Percentiles rank a stretch among this genome's conserved stretches.
phyloP scores from a whole-genome alignment of 2,329 filamentous ascomycete species.

The Cladophialophora psammophila region DNA sequence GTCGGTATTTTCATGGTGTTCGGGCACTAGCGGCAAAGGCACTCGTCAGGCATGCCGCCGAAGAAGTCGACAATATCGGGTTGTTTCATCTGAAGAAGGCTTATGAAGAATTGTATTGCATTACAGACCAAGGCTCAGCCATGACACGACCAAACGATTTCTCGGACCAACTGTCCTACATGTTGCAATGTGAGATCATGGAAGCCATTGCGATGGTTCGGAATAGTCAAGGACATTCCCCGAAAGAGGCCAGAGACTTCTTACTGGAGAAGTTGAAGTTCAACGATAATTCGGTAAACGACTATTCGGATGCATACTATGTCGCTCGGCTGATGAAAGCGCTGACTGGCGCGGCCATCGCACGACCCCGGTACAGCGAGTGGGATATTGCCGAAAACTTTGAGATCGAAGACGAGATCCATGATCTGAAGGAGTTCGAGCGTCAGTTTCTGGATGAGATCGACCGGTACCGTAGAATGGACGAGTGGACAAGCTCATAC shows the following conservation, averaged over 20 bases:
- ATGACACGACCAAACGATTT: constrained; percentile 93
- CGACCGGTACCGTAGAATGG: constrained; percentile 68
- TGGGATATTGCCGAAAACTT: constrained; percentile 53
- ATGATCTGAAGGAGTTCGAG: constrained; percentile 63
- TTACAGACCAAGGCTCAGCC: constrained; percentile 67
- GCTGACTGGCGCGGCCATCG: constrained; percentile 63
- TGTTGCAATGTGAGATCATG: constrained; percentile 83
- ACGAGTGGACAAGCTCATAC: constrained; percentile 71
- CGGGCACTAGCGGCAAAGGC: constrained; percentile 82
- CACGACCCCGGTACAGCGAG: constrained; percentile 47
- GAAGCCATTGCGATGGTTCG: constrained; percentile 80
- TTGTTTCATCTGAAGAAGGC: constrained; percentile 83
- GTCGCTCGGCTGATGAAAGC: constrained; percentile 78
- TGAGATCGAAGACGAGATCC: constrained; percentile 56
- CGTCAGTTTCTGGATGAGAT: constrained; percentile 67
- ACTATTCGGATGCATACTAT: constrained; percentile 88
- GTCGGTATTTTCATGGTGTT: constrained; percentile 92
- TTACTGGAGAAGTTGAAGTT: constrained; percentile 87
- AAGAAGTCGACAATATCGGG: constrained; percentile 77
- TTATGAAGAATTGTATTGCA: constrained; percentile 88
- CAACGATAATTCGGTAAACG: constrained; percentile 93
- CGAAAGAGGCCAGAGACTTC: constrained; percentile 79
- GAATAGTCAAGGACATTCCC: constrained; percentile 76
- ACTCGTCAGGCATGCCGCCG: constrained; percentile 76
- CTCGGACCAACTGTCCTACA: constrained; percentile 81